Evolutionary conservation across 768 basidiomycete species (phyloP), one percentile per base, ranked within the genome.

Genomic region (Xerocomellus chrysenteron): DNA sequence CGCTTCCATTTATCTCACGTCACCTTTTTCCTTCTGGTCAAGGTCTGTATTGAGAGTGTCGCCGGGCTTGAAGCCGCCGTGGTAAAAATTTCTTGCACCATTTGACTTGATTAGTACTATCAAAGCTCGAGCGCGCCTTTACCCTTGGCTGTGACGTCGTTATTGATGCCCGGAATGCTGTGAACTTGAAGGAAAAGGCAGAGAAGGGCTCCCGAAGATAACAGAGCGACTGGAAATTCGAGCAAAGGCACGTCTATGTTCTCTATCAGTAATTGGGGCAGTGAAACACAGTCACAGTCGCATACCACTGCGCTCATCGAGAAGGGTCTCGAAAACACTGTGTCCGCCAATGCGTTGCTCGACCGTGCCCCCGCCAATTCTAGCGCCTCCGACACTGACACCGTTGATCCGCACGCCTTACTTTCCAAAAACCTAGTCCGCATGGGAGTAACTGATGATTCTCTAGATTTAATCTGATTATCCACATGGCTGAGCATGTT

Each of bases 261-360:
- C n/a, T 57, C 56, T 33, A 32, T 55, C 33, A 21, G 4, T 17
- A 54, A 57, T 28, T 57, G 52, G 56, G 41, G 47, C 12, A 28
- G 33, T 3, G 12, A 57, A 48, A 57, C 12, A 2, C 21, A 21
- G 21, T 21, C 21, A 0, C 26, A 44, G 3, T 43, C 47, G 17
- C 55, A 53, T 30, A 13, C 44, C 17, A 26, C 26, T 21, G 14
- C 39, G 30, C 26, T 55, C 47, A 49, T 12, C 5, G 49, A 35
- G 39, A 54, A 54, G 32, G 33, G 41, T 30, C 10, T 39, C 3
- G 17, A 49, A 13, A 55, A 56, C 6, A 52, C 55, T 5, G 0
- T 16, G 9, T 39, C 30, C 26, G 32, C 43, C 2, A 36, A 43
- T 28, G 17, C 33, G 19, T 19, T 36, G 24, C 41, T 55, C 2